phyloP scores from a whole-genome alignment of 768 basidiomycete species.

The Mycena epipterygia region DNA sequence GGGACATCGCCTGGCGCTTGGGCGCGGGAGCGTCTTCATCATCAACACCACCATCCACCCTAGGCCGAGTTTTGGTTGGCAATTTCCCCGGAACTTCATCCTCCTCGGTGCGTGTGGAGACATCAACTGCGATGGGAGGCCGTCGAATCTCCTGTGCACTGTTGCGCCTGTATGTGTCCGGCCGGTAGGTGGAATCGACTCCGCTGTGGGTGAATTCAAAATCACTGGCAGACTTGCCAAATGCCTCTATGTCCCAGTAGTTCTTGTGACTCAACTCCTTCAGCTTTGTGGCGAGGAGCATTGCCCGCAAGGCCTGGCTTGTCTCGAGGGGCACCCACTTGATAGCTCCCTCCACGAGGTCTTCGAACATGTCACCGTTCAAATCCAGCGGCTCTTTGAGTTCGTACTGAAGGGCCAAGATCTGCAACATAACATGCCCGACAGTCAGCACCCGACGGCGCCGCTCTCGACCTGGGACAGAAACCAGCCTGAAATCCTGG shows the following conservation, averaged over 20 bases:
- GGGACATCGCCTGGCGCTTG: not conserved
- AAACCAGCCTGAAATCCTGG: not conserved
- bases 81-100: not conserved
- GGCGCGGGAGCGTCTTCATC: not conserved
- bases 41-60: not conserved
- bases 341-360: too few relatives aligned
- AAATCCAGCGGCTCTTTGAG: slow-evolving; percentile 3
- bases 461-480: slow-evolving; percentile 4
- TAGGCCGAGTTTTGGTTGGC: not conserved
- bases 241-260: too few relatives aligned
- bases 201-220: too few relatives aligned
- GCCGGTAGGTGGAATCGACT: too few relatives aligned
- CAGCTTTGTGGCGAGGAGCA: slow-evolving; percentile 1
- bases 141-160: not conserved
- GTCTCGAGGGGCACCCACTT: too few relatives aligned
- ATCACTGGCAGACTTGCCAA: too few relatives aligned
- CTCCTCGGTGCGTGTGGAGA: not conserved
- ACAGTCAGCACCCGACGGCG: not conserved
- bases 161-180: slow-evolving; percentile 1
- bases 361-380: too few relatives aligned
- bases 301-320: not conserved
- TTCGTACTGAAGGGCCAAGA: slow-evolving; percentile 13
- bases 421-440: not conserved
- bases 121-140: not conserved
- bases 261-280: slow-evolving; percentile 1